phyloP scores from a whole-genome alignment of 164 flowering plant species.

The Vitis rotundifolia region DNA sequence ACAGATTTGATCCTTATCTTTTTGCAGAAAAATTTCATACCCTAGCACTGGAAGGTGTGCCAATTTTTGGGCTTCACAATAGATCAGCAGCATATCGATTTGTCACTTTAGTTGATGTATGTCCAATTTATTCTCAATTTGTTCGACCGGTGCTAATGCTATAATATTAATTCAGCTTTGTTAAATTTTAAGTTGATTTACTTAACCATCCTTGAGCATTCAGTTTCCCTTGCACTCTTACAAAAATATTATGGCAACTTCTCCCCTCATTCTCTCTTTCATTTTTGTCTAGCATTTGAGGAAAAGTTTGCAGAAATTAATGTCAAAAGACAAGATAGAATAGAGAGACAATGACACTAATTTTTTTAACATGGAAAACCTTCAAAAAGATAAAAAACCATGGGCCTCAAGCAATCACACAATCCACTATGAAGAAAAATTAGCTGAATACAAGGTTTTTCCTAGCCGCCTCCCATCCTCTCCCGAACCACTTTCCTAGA shows the following conservation, averaged over 20 bases:
- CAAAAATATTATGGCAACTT: background rate
- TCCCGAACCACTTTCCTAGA: too few relatives aligned
- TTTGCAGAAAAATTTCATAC: slow-evolving; percentile 84
- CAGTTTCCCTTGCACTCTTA: background rate
- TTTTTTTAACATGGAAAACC: too few relatives aligned
- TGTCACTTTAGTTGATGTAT: slow-evolving; percentile 93
- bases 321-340: too few relatives aligned
- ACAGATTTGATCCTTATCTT: slow-evolving; percentile 1
- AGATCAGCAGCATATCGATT: slow-evolving; percentile 93
- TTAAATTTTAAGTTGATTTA: background rate
- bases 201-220: background rate
- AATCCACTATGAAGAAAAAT: too few relatives aligned
- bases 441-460: too few relatives aligned
- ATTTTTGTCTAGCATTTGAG: background rate
- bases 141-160: background rate
- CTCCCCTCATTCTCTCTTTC: background rate
- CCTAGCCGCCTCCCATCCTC: too few relatives aligned
- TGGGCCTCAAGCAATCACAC: too few relatives aligned
- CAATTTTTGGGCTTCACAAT: slow-evolving; percentile 79
- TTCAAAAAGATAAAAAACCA: too few relatives aligned
- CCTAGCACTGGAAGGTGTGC: slow-evolving; percentile 86
- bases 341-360: too few relatives aligned
- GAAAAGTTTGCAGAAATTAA: too few relatives aligned
- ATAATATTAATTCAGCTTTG: background rate
- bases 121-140: slow-evolving; percentile 20